phyloP scores from a whole-genome alignment of 768 basidiomycete genomes.

The Lentinula lateritia region DNA sequence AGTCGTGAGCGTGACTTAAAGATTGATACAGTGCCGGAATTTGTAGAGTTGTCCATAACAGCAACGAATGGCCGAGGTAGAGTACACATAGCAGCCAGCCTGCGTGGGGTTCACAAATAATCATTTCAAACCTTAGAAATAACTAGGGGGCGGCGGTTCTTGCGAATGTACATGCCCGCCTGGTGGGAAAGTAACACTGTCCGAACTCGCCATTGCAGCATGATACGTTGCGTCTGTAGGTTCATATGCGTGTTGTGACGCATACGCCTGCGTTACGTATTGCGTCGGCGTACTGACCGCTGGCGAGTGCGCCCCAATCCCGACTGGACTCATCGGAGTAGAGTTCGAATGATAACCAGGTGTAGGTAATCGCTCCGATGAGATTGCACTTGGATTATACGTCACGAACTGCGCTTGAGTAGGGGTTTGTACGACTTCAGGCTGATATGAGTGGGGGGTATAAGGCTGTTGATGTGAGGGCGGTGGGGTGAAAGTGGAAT shows the following conservation, averaged over 20 bases:
- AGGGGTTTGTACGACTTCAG: slow-evolving; percentile 1
- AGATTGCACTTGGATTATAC: not conserved
- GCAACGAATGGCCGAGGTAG: not conserved
- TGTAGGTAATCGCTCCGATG: not conserved
- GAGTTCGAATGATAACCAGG: not conserved
- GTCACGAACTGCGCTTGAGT: slow-evolving; percentile 5
- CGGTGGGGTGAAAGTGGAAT: not conserved
- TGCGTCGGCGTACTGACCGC: not conserved
- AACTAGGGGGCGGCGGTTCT: not conserved
- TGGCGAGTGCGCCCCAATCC: slow-evolving; percentile 10
- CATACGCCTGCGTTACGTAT: not conserved
- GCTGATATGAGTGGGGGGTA: not conserved
- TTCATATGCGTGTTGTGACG: slow-evolving; percentile 3
- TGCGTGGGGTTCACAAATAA: too few species aligned
- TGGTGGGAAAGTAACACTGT: not conserved
- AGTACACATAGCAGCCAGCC: too few species aligned
- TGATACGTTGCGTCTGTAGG: slow-evolving; percentile 7
- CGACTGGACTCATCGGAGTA: slow-evolving; percentile 7
- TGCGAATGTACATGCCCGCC: not conserved
- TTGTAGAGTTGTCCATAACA: not conserved
- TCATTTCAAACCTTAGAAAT: not conserved
- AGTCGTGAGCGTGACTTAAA: not conserved
- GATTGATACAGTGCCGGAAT: not conserved
- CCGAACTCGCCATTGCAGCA: slow-evolving; percentile 13
- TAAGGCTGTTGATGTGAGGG: not conserved